Conservation (phyloP, 768 basidiomycete genomes). For the Paxillus ammoniavirescens region DNA sequence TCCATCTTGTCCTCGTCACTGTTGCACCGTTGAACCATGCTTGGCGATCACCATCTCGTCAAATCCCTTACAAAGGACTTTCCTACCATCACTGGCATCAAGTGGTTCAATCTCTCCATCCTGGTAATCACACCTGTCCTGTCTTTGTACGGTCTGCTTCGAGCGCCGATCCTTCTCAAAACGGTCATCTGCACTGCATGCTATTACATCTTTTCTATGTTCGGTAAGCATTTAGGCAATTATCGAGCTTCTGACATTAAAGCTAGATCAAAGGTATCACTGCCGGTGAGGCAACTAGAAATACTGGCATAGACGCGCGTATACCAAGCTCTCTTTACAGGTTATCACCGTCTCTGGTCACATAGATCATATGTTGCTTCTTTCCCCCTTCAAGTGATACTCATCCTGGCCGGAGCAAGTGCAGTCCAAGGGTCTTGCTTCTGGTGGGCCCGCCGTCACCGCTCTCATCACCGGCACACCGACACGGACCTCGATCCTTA, state of each 20-base stretch:
- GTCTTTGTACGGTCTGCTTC: conserved; percentile 64
- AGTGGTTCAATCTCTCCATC: conserved; percentile 77
- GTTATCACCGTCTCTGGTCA: conserved; percentile 85
- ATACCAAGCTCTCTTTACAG: conserved; percentile 30
- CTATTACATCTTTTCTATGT: conserved; percentile 88
- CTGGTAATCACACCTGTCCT: conserved; percentile 70
- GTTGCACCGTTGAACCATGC: conserved; percentile 8
- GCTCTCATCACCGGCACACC: conserved; percentile 81
- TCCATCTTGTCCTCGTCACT: background rate
- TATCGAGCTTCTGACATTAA: conserved; percentile 12
- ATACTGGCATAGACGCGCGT: background rate
- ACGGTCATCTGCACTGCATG: conserved; percentile 61
- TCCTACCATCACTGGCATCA: conserved; percentile 53
- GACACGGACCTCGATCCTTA: conserved; percentile 88
- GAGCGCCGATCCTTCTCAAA: conserved; percentile 41
- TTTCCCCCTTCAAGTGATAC: conserved; percentile 63
- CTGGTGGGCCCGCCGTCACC: conserved; percentile 85
- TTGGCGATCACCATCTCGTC: conserved; percentile 3
- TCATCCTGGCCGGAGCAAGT: conserved; percentile 74
- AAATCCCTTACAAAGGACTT: conserved; percentile 28
- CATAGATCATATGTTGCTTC: conserved; percentile 82
- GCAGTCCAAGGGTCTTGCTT: conserved; percentile 85
- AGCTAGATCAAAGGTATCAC: conserved; percentile 44
- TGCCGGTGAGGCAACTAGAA: conserved; percentile 35
- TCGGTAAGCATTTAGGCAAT: conserved; percentile 47